These are phyloP conservation scores for Periconia macrospinosa DNA, from an alignment of 2,329 filamentous ascomycete genomes.

Conservation along the genomic window DNA sequence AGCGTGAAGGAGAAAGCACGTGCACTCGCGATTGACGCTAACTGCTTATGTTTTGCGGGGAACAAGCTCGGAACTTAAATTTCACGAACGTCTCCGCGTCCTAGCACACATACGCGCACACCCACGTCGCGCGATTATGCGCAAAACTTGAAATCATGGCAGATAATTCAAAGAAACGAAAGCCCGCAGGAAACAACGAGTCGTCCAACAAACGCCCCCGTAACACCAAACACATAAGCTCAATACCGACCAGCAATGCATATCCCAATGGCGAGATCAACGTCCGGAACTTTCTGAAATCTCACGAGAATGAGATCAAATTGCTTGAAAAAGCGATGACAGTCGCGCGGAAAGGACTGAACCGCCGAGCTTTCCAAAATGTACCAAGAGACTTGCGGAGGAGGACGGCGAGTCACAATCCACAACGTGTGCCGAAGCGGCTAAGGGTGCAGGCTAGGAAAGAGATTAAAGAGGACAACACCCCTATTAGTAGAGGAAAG, in stretches of 20 bases:
- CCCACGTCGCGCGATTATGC: not conserved
- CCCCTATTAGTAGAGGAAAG: slow-evolving; percentile 72
- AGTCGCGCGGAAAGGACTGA: slow-evolving; percentile 65
- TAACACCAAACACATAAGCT: slow-evolving; percentile 30
- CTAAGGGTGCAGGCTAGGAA: slow-evolving; percentile 69
- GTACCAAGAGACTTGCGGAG: slow-evolving; percentile 83
- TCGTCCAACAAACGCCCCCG: slow-evolving; percentile 24
- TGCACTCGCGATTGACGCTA: too few relatives aligned
- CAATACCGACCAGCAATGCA: slow-evolving; percentile 48
- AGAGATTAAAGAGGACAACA: slow-evolving; percentile 88
- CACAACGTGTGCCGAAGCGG: slow-evolving; percentile 80
- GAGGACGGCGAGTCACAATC: slow-evolving; percentile 92
- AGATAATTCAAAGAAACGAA: slow-evolving; percentile 21
- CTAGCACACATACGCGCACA: not conserved
- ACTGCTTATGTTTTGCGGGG: too few relatives aligned
- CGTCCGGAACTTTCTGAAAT: slow-evolving; percentile 78
- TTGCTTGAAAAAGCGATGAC: slow-evolving; percentile 82
- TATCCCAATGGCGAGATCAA: slow-evolving; percentile 77
- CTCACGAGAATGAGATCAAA: slow-evolving; percentile 86
- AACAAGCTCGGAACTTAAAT: too few relatives aligned
- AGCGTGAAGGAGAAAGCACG: too few relatives aligned
- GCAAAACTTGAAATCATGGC: slow-evolving; percentile 9
- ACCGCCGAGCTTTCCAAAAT: slow-evolving; percentile 82
- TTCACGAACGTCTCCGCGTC: too few relatives aligned
- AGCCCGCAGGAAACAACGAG: slow-evolving; percentile 2